Percentiles rank a stretch among this genome's conserved stretches.
Evolutionary conservation across 2,329 filamentous ascomycete genomes (phyloP).

Genomic region (Fusarium mexicanum): DNA sequence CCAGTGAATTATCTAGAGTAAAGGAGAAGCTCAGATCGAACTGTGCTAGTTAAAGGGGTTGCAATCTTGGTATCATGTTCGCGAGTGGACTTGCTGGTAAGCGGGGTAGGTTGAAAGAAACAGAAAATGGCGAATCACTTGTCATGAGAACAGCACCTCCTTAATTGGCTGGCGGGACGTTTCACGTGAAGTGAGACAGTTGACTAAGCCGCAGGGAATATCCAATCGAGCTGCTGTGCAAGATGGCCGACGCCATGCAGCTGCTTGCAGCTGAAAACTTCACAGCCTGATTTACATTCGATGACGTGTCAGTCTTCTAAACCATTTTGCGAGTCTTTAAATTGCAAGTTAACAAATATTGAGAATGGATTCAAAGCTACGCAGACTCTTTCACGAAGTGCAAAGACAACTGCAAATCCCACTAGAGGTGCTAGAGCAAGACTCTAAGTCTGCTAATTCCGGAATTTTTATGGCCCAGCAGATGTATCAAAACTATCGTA

Average conservation of each 20-base stretch:
- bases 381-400: fast-evolving
- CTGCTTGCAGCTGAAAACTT: neutral
- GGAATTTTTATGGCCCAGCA: fast-evolving
- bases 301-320: neutral
- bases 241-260: neutral
- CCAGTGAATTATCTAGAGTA: no score
- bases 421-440: fast-evolving
- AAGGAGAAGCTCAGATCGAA: neutral
- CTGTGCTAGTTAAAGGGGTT: neutral
- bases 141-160: fast-evolving
- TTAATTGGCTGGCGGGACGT: fast-evolving
- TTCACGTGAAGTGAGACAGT: fast-evolving
- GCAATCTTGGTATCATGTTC: fast-evolving
- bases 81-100: neutral
- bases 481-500: fast-evolving
- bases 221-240: neutral
- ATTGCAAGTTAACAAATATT: fast-evolving
- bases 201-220: neutral
- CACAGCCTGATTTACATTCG: neutral
- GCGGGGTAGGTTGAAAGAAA: neutral
- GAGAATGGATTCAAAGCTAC: fast-evolving
- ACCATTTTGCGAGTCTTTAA: fast-evolving
- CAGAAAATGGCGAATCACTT: neutral
- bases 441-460: fast-evolving
- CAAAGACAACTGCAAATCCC: neutral